Evolutionary conservation across 768 basidiomycete species (phyloP).

Genomic region (Hericium erinaceus): DNA sequence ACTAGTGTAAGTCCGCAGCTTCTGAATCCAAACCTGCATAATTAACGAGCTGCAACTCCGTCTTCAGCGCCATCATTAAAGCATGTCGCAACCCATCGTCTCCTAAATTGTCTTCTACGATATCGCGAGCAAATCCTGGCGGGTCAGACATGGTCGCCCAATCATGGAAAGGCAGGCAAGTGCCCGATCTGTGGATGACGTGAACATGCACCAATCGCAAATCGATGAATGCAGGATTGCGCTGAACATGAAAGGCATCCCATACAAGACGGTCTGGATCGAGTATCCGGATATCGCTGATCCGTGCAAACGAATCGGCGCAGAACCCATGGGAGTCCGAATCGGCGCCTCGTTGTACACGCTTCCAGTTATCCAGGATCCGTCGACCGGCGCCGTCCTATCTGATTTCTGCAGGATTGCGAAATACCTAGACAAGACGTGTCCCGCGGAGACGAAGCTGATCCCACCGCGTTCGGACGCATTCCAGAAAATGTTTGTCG

Average conservation of each 20-base stretch:
- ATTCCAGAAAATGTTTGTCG: not conserved
- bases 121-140: slow-evolving; percentile 21
- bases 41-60: too few relatives aligned
- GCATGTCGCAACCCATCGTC: slow-evolving; percentile 17
- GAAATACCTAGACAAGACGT: slow-evolving; percentile 39
- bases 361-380: slow-evolving; percentile 42
- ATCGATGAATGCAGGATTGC: slow-evolving; percentile 24
- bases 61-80: too few relatives aligned
- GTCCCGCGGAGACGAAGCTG: slow-evolving; percentile 22
- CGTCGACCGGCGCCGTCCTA: slow-evolving; percentile 27
- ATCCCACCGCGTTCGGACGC: not conserved
- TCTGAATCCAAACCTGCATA: too few relatives aligned
- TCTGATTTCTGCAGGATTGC: slow-evolving; percentile 39
- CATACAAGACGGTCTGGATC: slow-evolving; percentile 37
- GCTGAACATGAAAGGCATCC: slow-evolving; percentile 27
- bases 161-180: slow-evolving; percentile 18
- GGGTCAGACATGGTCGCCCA: slow-evolving; percentile 25
- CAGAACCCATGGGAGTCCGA: slow-evolving; percentile 22
- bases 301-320: slow-evolving; percentile 24
- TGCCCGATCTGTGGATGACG: slow-evolving; percentile 16
- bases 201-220: slow-evolving; percentile 25
- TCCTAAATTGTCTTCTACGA: slow-evolving; percentile 36
- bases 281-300: slow-evolving; percentile 38
- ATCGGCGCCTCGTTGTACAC: slow-evolving; percentile 31
- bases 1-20: too few relatives aligned